Evolutionary conservation across 306 rosid genomes (phyloP).

Genomic region (Casuarina cunninghamiana): DNA sequence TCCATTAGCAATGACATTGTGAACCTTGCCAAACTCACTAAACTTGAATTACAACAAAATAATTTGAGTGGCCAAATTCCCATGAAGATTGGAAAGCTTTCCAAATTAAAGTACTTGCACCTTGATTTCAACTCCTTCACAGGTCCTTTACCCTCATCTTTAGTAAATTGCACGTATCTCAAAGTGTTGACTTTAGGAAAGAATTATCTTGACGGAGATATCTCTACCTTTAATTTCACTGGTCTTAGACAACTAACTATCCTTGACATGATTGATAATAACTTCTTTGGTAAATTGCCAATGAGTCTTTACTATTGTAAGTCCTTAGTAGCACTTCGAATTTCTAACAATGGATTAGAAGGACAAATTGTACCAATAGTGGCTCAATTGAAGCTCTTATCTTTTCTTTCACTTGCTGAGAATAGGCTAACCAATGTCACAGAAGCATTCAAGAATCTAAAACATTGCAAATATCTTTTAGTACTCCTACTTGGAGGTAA

Average conservation of each 20-base stretch:
- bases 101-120: conserved; percentile 2
- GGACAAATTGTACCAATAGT: too few relatives aligned
- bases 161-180: conserved; percentile 9
- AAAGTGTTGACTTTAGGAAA: background rate
- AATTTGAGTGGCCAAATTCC: background rate
- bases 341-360: background rate
- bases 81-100: background rate
- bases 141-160: background rate
- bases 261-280: background rate
- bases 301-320: conserved; percentile 1
- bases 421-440: too few relatives aligned
- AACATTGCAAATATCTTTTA: background rate
- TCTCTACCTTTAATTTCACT: conserved; percentile 4
- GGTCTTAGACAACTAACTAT: background rate
- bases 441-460: too few relatives aligned
- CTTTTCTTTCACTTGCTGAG: too few relatives aligned
- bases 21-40: too few relatives aligned
- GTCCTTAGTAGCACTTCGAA: background rate
- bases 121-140: background rate
- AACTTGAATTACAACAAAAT: too few relatives aligned
- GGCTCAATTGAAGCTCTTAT: too few relatives aligned
- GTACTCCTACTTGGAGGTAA: background rate
- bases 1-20: too few relatives aligned
- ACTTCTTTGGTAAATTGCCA: conserved; percentile 3
- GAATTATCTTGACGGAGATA: background rate